Conservation (phyloP, 23 red algal genomes). For the Gracilaria gracilis region DNA sequence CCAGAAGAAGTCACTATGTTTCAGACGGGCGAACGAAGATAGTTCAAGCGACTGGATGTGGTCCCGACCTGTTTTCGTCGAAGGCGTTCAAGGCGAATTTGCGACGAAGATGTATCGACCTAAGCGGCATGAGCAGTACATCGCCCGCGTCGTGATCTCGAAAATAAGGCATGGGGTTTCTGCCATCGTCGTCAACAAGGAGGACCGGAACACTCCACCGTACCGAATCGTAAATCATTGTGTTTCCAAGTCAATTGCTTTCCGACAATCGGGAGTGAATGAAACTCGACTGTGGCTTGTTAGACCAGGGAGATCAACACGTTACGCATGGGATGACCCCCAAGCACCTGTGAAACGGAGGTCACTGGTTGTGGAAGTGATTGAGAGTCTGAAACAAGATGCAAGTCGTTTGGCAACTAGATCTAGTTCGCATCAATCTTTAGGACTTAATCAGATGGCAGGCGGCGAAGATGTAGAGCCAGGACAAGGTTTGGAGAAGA, state of each 20-base stretch:
- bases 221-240: slow-evolving; percentile 91
- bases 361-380: slow-evolving; percentile 70
- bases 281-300: slow-evolving; percentile 91
- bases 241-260: slow-evolving; percentile 75
- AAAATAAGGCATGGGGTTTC: slow-evolving; percentile 65
- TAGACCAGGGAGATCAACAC: slow-evolving; percentile 75
- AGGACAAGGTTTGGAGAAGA: background rate
- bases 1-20: slow-evolving; percentile 63
- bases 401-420: background rate
- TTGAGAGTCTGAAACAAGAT: slow-evolving; percentile 18
- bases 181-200: slow-evolving; percentile 67
- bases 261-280: slow-evolving; percentile 86
- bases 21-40: slow-evolving; percentile 68
- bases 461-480: background rate
- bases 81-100: slow-evolving; percentile 80
- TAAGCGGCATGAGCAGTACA: slow-evolving; percentile 91
- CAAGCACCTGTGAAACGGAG: slow-evolving; percentile 79
- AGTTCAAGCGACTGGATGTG: slow-evolving; percentile 82
- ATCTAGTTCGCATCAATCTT: slow-evolving; percentile 1
- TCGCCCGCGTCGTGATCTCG: slow-evolving; percentile 70
- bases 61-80: slow-evolving; percentile 76
- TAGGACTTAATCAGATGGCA: background rate
- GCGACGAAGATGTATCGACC: slow-evolving; percentile 91
- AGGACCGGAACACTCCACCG: slow-evolving; percentile 84
- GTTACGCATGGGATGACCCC: slow-evolving; percentile 95